Percentiles rank a stretch among this genome's conserved stretches.
phyloP scores from a whole-genome alignment of 78 protist genomes.

The Cavenderia fasciculata region DNA sequence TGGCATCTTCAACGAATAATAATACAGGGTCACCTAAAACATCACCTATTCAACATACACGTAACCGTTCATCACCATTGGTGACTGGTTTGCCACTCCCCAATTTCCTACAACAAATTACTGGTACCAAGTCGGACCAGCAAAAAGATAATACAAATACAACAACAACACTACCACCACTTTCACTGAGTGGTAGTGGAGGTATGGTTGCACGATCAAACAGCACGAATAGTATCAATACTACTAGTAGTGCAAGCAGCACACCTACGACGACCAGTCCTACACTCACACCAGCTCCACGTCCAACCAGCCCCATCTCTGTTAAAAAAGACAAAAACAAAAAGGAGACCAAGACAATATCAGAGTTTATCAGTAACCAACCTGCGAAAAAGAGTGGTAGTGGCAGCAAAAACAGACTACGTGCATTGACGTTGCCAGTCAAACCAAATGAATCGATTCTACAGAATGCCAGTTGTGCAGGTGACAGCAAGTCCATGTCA shows the following conservation, averaged over 20 bases:
- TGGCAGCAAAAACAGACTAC: conserved; percentile 10
- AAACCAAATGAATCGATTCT: conserved; percentile 75
- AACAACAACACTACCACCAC: no score
- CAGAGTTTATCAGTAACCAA: conserved; percentile 3
- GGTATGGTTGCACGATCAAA: no score
- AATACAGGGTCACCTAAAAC: conserved; percentile 28
- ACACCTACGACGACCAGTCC: no score
- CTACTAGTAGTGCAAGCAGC: conserved; percentile 1
- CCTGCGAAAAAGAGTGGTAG: not conserved
- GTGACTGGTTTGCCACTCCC: conserved; percentile 3
- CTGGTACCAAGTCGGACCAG: no score
- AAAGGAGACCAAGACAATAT: not conserved
- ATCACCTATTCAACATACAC: not conserved
- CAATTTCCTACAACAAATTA: no score
- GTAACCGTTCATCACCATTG: conserved; percentile 23
- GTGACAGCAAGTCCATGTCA: not conserved
- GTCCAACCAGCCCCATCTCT: no score
- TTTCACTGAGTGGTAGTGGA: no score
- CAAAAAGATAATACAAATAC: no score
- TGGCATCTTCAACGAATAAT: no score
- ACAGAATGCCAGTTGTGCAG: not conserved
- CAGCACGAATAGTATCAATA: not conserved
- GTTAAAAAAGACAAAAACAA: no score
- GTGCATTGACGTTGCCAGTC: conserved; percentile 72
- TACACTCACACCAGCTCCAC: no score